These are phyloP conservation scores for Protea cynaroides DNA, from an alignment of 164 flowering plant genomes.

Conservation along the genomic window DNA sequence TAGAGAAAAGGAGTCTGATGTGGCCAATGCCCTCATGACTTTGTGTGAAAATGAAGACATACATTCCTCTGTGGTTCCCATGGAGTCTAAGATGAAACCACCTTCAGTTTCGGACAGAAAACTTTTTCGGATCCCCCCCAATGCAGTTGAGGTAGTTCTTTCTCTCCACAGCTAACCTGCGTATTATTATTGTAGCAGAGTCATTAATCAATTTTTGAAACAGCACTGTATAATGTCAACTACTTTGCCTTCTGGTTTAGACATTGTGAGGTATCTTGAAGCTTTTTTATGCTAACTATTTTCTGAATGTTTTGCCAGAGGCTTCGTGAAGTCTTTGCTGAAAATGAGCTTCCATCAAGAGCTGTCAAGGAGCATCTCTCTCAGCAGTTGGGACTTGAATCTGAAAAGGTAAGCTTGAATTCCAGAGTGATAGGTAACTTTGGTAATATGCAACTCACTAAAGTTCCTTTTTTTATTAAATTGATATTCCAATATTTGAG, in stretches of 20 bases:
- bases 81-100: slow-evolving; percentile 20
- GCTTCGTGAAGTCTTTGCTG: slow-evolving; percentile 78
- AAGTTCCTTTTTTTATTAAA: neutral
- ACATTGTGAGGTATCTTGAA: neutral
- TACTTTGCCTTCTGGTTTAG: neutral
- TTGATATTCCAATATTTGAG: neutral
- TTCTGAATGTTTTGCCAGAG: slow-evolving; percentile 39
- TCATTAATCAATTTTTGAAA: neutral
- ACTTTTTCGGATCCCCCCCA: slow-evolving; percentile 56
- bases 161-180: neutral
- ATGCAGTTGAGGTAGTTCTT: slow-evolving; percentile 66
- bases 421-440: neutral
- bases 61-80: slow-evolving; percentile 13
- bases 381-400: slow-evolving; percentile 66
- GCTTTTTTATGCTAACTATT: slow-evolving; percentile 3
- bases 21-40: slow-evolving; percentile 49
- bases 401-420: slow-evolving; percentile 61
- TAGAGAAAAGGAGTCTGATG: slow-evolving; percentile 66
- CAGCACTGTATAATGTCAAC: neutral
- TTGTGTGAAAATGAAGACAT: slow-evolving; percentile 38
- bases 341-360: slow-evolving; percentile 91
- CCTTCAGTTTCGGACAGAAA: slow-evolving; percentile 27
- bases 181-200: neutral
- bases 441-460: neutral
- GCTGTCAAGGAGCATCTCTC: slow-evolving; percentile 61